These are phyloP conservation scores for Globisporangium heterothallicum DNA, from an alignment of 352 stramenopile genomes.

Conservation along the genomic window DNA sequence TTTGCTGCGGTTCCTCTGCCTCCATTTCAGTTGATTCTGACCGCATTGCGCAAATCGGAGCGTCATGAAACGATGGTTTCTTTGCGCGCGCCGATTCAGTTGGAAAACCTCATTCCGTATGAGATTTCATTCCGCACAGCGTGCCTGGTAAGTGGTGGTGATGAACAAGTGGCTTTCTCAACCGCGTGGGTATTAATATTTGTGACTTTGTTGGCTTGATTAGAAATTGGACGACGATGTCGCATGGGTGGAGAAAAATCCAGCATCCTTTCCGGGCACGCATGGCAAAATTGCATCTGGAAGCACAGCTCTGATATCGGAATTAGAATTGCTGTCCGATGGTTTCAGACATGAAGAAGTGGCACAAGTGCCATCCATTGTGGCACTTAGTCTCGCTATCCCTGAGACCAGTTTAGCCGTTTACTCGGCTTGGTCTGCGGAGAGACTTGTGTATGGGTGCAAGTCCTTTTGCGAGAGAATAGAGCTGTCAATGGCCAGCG, in stretches of 20 bases:
- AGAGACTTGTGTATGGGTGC: constrained; percentile 68
- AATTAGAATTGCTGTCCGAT: constrained; percentile 65
- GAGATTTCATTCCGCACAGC: constrained; percentile 67
- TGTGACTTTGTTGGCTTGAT: constrained; percentile 7
- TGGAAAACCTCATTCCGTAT: constrained; percentile 78
- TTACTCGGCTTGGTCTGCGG: constrained; percentile 50
- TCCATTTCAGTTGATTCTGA: constrained; percentile 75
- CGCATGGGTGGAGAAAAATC: constrained; percentile 55
- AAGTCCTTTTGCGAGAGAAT: constrained; percentile 58
- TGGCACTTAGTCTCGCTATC: constrained; percentile 69
- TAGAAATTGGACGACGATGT: constrained; percentile 67
- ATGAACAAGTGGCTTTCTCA: constrained; percentile 11
- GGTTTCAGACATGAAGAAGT: constrained; percentile 25
- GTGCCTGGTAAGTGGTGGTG: constrained; percentile 39
- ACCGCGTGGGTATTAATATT: constrained; percentile 6
- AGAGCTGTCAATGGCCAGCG: constrained; percentile 48
- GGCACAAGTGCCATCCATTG: constrained; percentile 45
- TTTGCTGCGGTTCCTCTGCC: constrained; percentile 32
- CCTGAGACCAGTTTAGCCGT: constrained; percentile 48
- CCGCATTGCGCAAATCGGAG: constrained; percentile 63
- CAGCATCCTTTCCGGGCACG: constrained; percentile 58
- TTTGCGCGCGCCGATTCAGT: constrained; percentile 53
- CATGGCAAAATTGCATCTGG: constrained; percentile 52
- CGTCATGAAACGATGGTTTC: constrained; percentile 71
- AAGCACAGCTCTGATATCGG: constrained; percentile 45